phyloP scores from a whole-genome alignment of 345 rosid species.

The Eutrema heterophyllum region DNA sequence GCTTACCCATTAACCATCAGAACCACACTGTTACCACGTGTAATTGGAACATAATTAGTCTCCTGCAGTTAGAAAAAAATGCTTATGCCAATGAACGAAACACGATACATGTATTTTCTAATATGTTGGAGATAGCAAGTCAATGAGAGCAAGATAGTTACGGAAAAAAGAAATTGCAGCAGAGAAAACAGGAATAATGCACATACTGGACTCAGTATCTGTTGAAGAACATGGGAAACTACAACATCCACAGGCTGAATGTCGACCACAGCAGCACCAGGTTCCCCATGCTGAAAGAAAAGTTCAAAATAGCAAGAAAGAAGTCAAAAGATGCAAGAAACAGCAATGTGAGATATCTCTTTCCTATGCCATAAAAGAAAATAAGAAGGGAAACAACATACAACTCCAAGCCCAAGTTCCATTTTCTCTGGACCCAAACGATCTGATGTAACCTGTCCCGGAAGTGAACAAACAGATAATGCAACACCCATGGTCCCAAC shows the following conservation, averaged over 20 bases:
- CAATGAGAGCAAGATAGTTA: neutral
- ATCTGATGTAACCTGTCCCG: conserved; percentile 85
- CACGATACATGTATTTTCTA: neutral
- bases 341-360: neutral
- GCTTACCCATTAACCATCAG: conserved; percentile 95
- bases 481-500: conserved; percentile 96
- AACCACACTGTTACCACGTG: conserved; percentile 84
- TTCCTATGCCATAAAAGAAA: neutral
- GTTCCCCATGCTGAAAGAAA: conserved; percentile 75
- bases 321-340: neutral
- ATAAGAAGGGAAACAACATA: conserved; percentile 39
- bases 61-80: conserved; percentile 52
- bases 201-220: conserved; percentile 72
- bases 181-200: conserved; percentile 6
- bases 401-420: conserved; percentile 99
- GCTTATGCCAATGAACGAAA: neutral
- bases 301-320: neutral
- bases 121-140: neutral
- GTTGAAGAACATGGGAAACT: conserved; percentile 79
- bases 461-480: conserved; percentile 78
- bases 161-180: neutral
- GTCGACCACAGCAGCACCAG: conserved; percentile 90
- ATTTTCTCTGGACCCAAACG: conserved; percentile 85
- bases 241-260: conserved; percentile 82
- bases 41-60: conserved; percentile 85